Base-by-base conservation (phyloP, 208 protist species). In the Wallacemonas sp. region DNA sequence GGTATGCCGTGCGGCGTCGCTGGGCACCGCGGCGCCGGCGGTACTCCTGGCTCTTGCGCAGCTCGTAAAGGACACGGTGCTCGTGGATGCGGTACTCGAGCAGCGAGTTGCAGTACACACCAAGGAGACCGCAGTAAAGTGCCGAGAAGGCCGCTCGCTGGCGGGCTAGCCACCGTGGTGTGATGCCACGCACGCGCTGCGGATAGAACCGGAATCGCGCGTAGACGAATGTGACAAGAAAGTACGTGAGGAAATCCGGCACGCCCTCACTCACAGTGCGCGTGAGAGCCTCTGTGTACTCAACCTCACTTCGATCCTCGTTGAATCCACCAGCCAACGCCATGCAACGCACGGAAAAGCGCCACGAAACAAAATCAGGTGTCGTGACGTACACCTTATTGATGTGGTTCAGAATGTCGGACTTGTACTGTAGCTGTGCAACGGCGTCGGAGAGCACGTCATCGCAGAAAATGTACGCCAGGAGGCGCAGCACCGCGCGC, bases 331-430 rank as follows among this genome's bases (percentile, higher is more conserved):
- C 91, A n/a, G 86, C 79, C 0, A 96, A 60, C 32, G 86, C 80
- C 84, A 96, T 84, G 66, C 83, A 89, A 34, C 91, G 83, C n/a
- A 96, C 86, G 13, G 91, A 90, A 65, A 92, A 93, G 45, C 91
- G 87, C 84, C 91, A 93, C 37, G 91, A 92, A 24, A 90, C 73
- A 66, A 96, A 92, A 72, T 96, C 91, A 0, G 85, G 80, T 6
- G 85, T 93, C 22, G 79, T 85, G 41, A 89, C 81, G 71, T 80
- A 94, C 12, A 94, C 83, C 50, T 88, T 89, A 72, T 94, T 94
- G 34, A 94, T 73, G 63, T 94, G 79, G 50, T 94, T 93, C 8
- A 94, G 48, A 34, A 96, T 93, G 68, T 94, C 88, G 0, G 86
- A 93, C 66, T 93, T 91, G 72, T 93, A 92, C 71, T 96, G 91